Evolutionary conservation across 2,329 filamentous ascomycete species (phyloP).

Genomic region (Cadophora gregata): DNA sequence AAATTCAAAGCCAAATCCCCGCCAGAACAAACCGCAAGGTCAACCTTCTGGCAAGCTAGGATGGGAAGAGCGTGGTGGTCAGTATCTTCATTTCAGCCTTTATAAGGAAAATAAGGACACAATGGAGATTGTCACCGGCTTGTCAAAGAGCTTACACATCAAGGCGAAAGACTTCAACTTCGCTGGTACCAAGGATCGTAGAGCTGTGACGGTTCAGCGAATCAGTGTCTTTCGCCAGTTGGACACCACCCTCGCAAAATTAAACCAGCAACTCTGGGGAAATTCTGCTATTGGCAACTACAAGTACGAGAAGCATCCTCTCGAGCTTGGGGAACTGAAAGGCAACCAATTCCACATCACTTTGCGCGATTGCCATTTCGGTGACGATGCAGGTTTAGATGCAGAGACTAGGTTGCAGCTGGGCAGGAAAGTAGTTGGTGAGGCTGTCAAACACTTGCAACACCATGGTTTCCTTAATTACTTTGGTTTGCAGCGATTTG

Average conservation of each 20-base stretch:
- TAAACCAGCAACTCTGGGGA: slow-evolving; percentile 63
- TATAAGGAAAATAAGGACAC: slow-evolving; percentile 83
- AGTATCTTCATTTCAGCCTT: slow-evolving; percentile 75
- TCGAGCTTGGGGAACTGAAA: slow-evolving; percentile 81
- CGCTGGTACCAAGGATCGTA: slow-evolving; percentile 75
- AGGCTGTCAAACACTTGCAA: slow-evolving; percentile 70
- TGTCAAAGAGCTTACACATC: slow-evolving; percentile 63
- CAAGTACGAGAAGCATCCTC: slow-evolving; percentile 70
- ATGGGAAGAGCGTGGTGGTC: slow-evolving; percentile 71
- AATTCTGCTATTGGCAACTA: slow-evolving; percentile 79
- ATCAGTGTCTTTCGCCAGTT: slow-evolving; percentile 65
- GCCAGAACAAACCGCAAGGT: slow-evolving; percentile 20
- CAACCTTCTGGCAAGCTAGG: slow-evolving; percentile 51
- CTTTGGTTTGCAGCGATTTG: slow-evolving; percentile 96
- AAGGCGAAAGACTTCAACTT: slow-evolving; percentile 67
- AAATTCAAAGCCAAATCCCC: slow-evolving; percentile 26
- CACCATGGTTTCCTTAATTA: slow-evolving; percentile 93
- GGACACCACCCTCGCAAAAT: slow-evolving; percentile 65
- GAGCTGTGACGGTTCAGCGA: slow-evolving; percentile 72
- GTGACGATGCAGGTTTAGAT: slow-evolving; percentile 49
- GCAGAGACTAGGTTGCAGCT: slow-evolving; percentile 55
- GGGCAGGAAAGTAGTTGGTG: slow-evolving; percentile 56
- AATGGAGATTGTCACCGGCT: slow-evolving; percentile 71
- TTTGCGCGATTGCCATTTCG: slow-evolving; percentile 80
- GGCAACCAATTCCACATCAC: slow-evolving; percentile 96